These are phyloP conservation scores for Ceratobasidium sp. DNA, from an alignment of 1,284 basidiomycete genomes.

Conservation along the genomic window DNA sequence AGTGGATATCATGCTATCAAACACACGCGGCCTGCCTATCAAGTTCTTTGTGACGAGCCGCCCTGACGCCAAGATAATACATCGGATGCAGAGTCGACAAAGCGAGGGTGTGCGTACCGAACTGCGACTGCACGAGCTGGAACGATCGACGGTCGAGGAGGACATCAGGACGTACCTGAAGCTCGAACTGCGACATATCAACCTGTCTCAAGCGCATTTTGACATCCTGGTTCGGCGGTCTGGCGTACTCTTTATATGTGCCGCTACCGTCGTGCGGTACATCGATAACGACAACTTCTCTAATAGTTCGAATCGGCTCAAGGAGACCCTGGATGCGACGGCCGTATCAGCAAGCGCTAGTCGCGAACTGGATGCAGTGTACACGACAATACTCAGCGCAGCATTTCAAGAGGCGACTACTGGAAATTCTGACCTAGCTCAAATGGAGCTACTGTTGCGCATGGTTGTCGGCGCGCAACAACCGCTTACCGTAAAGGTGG, in stretches of 20 bases:
- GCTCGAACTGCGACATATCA: background rate
- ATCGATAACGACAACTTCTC: background rate
- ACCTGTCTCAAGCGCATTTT: background rate
- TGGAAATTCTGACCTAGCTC: background rate
- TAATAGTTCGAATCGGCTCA: background rate
- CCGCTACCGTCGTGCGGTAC: background rate
- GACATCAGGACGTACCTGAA: background rate
- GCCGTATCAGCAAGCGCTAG: background rate
- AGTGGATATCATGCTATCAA: background rate
- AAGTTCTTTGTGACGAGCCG: constrained; percentile 6
- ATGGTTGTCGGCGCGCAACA: constrained; percentile 9
- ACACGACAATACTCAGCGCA: constrained; percentile 7
- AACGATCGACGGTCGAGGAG: background rate
- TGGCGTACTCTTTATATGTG: constrained; percentile 2
- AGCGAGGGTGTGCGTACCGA: background rate
- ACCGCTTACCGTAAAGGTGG: background rate
- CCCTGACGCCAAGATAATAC: background rate
- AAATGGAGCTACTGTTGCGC: background rate
- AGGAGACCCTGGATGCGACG: background rate
- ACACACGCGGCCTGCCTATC: background rate
- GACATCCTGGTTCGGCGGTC: background rate
- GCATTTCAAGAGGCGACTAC: background rate
- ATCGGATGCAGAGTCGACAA: background rate
- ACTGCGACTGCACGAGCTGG: background rate
- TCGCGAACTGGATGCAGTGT: background rate